Evolutionary conservation across 805 yeast species (phyloP).

Genomic region (Monosporozyma siamensis): DNA sequence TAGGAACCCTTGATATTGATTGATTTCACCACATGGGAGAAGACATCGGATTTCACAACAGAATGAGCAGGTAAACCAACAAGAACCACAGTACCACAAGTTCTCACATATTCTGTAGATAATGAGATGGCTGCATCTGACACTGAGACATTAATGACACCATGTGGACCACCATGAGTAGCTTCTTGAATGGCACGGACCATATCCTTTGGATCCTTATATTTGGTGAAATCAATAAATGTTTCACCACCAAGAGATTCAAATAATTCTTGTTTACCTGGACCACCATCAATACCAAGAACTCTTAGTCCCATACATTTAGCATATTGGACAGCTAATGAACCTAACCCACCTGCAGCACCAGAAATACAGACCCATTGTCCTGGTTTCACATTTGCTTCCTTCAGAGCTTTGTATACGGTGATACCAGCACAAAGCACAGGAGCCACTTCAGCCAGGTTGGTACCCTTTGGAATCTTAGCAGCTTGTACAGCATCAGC

Average conservation of each 20-base stretch:
- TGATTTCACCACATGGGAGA: conserved; percentile 62
- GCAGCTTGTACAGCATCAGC: conserved; percentile 86
- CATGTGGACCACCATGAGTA: conserved; percentile 66
- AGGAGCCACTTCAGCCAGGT: conserved; percentile 62
- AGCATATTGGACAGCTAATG: conserved; percentile 51
- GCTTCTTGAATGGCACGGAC: conserved; percentile 42
- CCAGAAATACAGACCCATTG: conserved; percentile 54
- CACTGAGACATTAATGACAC: conserved; percentile 61
- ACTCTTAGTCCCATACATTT: conserved; percentile 50
- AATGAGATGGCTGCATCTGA: conserved; percentile 53
- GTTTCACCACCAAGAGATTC: conserved; percentile 44
- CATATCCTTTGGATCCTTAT: conserved; percentile 34
- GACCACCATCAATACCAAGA: conserved; percentile 49
- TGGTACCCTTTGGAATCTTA: conserved; percentile 59
- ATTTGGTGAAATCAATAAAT: conserved; percentile 44
- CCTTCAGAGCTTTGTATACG: conserved; percentile 50
- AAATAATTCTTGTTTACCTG: conserved; percentile 39
- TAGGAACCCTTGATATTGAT: conserved; percentile 68
- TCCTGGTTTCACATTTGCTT: conserved; percentile 41
- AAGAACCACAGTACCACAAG: conserved; percentile 58
- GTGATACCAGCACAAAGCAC: conserved; percentile 56
- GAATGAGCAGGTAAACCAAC: conserved; percentile 78
- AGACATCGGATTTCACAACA: conserved; percentile 53
- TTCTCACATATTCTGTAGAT: conserved; percentile 48
- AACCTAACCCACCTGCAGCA: conserved; percentile 56